Percentiles rank a stretch among this genome's conserved stretches.
Evolutionary conservation across 495 filamentous ascomycete genomes (phyloP).

Genomic region (Hypomontagnella monticulosa): DNA sequence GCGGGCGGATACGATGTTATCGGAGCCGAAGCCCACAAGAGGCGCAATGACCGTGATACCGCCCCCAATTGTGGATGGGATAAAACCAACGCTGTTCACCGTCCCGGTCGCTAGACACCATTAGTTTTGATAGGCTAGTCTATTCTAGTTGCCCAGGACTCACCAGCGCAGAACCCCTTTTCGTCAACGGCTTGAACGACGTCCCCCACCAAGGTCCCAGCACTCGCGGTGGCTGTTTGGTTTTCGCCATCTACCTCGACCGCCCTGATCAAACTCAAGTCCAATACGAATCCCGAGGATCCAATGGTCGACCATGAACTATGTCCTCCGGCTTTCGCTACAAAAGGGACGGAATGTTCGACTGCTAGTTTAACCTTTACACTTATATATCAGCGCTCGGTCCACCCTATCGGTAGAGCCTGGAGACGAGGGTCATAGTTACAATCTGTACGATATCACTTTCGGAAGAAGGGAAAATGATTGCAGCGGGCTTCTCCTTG

Average conservation of each 20-base stretch:
- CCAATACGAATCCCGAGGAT: conserved; percentile 46
- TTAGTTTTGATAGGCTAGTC: not conserved
- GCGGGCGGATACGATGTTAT: conserved; percentile 47
- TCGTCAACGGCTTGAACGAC: conserved; percentile 34
- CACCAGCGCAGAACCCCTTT: conserved; percentile 32
- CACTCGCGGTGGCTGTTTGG: conserved; percentile 35
- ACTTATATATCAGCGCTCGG: not conserved
- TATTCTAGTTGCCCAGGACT: not conserved
- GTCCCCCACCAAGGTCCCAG: conserved; percentile 44
- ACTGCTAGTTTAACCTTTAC: conserved; percentile 35
- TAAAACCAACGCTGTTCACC: conserved; percentile 45
- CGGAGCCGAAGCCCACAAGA: conserved; percentile 36
- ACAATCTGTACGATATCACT: conserved; percentile 12
- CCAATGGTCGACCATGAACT: conserved; percentile 47
- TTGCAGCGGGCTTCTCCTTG: conserved; percentile 12
- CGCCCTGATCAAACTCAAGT: conserved; percentile 41
- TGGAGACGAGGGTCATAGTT: not conserved
- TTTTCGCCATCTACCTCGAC: conserved; percentile 34
- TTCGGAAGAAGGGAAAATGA: conserved; percentile 6
- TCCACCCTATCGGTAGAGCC: not conserved
- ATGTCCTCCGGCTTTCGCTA: conserved; percentile 45
- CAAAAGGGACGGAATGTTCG: conserved; percentile 39
- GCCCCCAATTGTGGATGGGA: conserved; percentile 44
- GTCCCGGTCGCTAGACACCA: conserved; percentile 38
- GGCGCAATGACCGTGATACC: conserved; percentile 33